These are phyloP conservation scores for Entomortierella lignicola DNA, from an alignment of 192 early-diverging fungal genomes.

Conservation along the genomic window DNA sequence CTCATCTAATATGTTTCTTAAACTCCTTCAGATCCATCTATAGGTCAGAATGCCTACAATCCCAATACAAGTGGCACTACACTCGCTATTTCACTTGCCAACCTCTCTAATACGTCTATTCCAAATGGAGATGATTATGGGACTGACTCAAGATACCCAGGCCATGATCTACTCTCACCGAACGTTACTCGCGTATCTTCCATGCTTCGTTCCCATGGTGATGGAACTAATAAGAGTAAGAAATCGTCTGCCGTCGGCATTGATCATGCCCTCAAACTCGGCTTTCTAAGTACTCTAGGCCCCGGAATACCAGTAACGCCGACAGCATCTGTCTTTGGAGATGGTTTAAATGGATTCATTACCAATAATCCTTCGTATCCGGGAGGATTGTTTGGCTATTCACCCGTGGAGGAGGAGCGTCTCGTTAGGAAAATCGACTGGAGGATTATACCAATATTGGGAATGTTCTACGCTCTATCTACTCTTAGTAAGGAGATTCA, in stretches of 20 bases:
- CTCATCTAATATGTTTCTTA: not conserved
- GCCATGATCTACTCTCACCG: not conserved
- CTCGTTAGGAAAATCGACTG: slow-evolving; percentile 57
- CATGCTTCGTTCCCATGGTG: not conserved
- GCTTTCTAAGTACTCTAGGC: slow-evolving; percentile 36
- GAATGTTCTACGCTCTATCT: slow-evolving; percentile 43
- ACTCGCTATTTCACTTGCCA: not conserved
- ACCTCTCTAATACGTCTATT: not conserved
- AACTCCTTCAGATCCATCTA: not conserved
- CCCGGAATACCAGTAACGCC: slow-evolving; percentile 40
- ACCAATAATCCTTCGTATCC: slow-evolving; percentile 10
- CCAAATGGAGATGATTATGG: not conserved
- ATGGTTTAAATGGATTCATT: slow-evolving; percentile 22
- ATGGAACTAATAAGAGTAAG: not conserved
- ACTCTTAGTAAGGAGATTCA: slow-evolving; percentile 19
- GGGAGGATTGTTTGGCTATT: slow-evolving; percentile 35
- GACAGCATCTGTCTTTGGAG: slow-evolving; percentile 35
- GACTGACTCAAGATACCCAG: not conserved
- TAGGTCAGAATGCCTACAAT: not conserved
- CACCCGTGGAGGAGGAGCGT: slow-evolving; percentile 41
- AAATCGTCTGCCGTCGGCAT: slow-evolving; percentile 19
- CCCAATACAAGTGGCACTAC: not conserved
- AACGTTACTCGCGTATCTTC: not conserved
- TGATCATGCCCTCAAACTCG: slow-evolving; percentile 30
- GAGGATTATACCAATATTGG: slow-evolving; percentile 48